Conservation (phyloP, 176 grass and related monocot species). For the Triticum monococcum region DNA sequence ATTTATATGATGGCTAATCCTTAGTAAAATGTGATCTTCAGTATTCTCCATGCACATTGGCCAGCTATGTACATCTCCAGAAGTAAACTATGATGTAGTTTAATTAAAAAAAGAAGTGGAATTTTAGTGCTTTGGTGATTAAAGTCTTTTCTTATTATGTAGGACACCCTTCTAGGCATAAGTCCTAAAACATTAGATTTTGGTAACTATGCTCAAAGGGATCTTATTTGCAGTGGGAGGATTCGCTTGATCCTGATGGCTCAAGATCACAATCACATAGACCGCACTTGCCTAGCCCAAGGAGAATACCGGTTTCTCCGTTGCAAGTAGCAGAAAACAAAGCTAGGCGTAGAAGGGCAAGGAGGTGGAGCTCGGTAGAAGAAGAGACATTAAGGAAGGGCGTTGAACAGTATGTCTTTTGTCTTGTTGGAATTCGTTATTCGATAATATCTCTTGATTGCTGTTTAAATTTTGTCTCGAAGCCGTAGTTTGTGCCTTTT, state of each 20-base stretch:
- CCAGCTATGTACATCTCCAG: neutral
- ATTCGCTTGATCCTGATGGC: slow-evolving; percentile 31
- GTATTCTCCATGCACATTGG: neutral
- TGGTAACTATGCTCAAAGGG: neutral
- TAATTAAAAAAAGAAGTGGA: neutral
- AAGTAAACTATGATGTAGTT: neutral
- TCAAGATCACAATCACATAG: slow-evolving; percentile 28
- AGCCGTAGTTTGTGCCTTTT: neutral
- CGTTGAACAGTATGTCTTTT: slow-evolving; percentile 58
- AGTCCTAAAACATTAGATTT: slow-evolving; percentile 3
- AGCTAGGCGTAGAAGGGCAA: slow-evolving; percentile 53
- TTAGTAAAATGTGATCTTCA: neutral
- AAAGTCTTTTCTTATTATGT: neutral
- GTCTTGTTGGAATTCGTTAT: neutral
- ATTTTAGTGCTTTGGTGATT: neutral
- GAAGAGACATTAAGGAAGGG: slow-evolving; percentile 74
- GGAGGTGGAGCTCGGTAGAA: slow-evolving; percentile 59
- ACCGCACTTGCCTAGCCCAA: slow-evolving; percentile 40
- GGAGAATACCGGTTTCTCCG: slow-evolving; percentile 47
- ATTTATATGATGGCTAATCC: neutral
- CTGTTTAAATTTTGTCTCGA: neutral
- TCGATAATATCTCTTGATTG: neutral
- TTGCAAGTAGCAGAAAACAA: slow-evolving; percentile 33
- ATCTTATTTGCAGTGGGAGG: slow-evolving; percentile 59
- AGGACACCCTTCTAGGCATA: slow-evolving; percentile 4